These are phyloP conservation scores for Arthroderma sp. DNA, from an alignment of 2,329 filamentous ascomycete genomes.

Conservation along the genomic window DNA sequence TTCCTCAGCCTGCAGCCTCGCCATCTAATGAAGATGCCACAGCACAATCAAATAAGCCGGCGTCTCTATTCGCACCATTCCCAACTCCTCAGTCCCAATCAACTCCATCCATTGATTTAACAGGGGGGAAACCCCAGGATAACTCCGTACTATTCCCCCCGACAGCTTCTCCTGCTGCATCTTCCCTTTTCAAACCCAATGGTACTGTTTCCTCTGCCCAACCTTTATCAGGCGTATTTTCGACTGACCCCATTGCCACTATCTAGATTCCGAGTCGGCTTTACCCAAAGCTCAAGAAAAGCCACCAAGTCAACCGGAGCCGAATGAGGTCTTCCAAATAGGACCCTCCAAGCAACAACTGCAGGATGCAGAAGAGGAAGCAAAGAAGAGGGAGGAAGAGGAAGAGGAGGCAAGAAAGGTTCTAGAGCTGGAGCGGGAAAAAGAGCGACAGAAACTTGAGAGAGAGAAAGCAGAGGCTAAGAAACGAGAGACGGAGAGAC, in stretches of 20 bases:
- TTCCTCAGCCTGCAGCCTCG: background rate
- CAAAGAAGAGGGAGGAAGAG: background rate
- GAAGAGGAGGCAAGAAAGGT: background rate
- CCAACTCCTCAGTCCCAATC: background rate
- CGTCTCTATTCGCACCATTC: background rate
- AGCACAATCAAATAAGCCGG: background rate
- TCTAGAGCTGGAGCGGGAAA: conserved; percentile 1
- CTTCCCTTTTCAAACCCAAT: background rate
- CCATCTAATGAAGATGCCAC: background rate
- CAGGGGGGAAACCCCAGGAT: background rate
- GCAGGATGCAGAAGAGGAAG: background rate
- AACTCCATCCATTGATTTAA: background rate
- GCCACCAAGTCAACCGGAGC: background rate
- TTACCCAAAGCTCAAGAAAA: background rate
- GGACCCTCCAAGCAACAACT: background rate
- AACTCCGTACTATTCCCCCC: background rate
- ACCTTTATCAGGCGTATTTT: background rate
- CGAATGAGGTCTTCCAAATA: background rate
- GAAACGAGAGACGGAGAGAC: conserved; percentile 8
- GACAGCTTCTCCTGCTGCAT: background rate
- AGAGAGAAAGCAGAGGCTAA: conserved; percentile 9
- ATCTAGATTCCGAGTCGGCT: background rate
- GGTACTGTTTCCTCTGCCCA: background rate
- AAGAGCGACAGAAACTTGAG: conserved; percentile 3
- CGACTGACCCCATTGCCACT: background rate